Percentiles rank a stretch among this genome's conserved stretches.
Evolutionary conservation across 441 rosid genomes (phyloP).

Genomic region (Daphne laureola): DNA sequence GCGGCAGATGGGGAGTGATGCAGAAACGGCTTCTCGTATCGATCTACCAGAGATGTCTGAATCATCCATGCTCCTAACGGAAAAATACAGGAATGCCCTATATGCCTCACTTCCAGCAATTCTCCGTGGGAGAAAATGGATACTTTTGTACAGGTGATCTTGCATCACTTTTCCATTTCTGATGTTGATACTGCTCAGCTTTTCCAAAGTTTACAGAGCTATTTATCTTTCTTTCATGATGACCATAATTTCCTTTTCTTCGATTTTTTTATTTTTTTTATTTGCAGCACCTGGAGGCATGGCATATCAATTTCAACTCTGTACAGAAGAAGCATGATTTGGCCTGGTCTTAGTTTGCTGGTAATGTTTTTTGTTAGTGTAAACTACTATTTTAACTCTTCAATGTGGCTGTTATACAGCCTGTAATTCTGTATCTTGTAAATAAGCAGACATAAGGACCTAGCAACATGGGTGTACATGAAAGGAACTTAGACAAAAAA

Average conservation of each 20-base stretch:
- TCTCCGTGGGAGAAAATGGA: constrained; percentile 88
- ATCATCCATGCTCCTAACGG: constrained; percentile 77
- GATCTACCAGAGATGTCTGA: constrained; percentile 56
- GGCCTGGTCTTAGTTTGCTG: constrained; percentile 92
- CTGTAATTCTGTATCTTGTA: too few relatives aligned
- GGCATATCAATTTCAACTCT: constrained; percentile 88
- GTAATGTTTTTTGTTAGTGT: constrained; percentile 21
- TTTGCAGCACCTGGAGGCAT: constrained; percentile 89
- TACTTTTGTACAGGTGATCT: constrained; percentile 76
- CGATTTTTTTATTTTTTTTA: constrained; percentile 5
- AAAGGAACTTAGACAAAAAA: too few relatives aligned
- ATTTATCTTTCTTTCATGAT: too few relatives aligned
- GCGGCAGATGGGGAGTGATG: constrained; percentile 34
- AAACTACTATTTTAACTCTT: too few relatives aligned
- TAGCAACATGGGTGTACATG: too few relatives aligned
- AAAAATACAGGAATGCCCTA: constrained; percentile 46
- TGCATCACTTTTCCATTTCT: too few relatives aligned
- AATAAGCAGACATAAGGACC: too few relatives aligned
- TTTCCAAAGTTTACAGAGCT: too few relatives aligned
- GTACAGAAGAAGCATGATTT: constrained; percentile 87
- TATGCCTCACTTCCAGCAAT: constrained; percentile 80
- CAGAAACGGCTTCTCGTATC: constrained; percentile 26
- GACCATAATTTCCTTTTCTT: not conserved
- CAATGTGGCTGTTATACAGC: too few relatives aligned
- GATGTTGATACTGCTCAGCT: too few relatives aligned